Percentiles rank a stretch among this genome's conserved stretches.
Evolutionary conservation across 78 protist species (phyloP).

Genomic region (Planoprotostelium fungivorum): DNA sequence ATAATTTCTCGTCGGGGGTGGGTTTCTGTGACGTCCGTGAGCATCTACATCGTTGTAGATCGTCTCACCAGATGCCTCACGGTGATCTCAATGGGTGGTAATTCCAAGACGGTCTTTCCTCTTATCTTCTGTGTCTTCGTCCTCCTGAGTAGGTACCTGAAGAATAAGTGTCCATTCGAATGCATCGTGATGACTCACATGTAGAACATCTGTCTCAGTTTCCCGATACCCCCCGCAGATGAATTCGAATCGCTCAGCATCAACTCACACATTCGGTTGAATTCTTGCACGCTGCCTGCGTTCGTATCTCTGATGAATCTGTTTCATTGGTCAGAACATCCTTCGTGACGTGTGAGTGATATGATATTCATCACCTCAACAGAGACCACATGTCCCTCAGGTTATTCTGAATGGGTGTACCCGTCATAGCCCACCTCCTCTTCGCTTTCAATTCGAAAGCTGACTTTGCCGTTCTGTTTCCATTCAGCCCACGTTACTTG

Average conservation of each 20-base stretch:
- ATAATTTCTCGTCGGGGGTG: background rate
- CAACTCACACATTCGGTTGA: background rate
- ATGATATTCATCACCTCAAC: conserved; percentile 3
- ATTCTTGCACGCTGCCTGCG: background rate
- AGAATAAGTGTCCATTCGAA: background rate
- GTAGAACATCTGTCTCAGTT: no score
- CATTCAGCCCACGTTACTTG: no score
- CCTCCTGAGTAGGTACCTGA: background rate
- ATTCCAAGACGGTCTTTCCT: conserved; percentile 29
- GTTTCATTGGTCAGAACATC: background rate
- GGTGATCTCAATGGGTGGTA: conserved; percentile 23
- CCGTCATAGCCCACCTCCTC: conserved; percentile 79
- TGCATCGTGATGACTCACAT: background rate
- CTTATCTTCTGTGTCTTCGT: conserved; percentile 4
- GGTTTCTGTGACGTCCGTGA: no score
- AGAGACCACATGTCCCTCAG: conserved; percentile 71
- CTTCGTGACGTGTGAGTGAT: background rate
- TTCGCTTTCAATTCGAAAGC: conserved; percentile 33
- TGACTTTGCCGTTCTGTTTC: conserved; percentile 21
- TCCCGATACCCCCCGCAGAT: no score
- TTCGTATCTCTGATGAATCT: background rate
- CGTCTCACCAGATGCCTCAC: background rate
- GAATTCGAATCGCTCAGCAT: background rate
- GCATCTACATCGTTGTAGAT: background rate
- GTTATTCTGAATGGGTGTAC: conserved; percentile 73